Conservation (phyloP, 495 filamentous ascomycete species). For the Trichodelitschia bisporula region DNA sequence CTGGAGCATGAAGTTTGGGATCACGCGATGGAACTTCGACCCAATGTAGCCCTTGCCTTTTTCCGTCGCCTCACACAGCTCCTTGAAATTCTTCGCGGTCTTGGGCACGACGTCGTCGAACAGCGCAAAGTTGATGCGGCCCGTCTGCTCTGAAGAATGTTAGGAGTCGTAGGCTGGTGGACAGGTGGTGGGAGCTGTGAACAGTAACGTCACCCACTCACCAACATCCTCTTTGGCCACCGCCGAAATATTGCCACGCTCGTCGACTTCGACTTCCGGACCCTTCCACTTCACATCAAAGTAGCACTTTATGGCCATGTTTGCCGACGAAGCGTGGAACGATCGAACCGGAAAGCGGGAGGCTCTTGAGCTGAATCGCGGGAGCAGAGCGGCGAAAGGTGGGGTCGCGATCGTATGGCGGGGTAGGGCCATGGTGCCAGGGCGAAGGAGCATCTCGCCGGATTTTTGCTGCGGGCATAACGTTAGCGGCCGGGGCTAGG, state of each 20-base stretch:
- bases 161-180: slow-evolving; percentile 3
- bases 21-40: slow-evolving; percentile 21
- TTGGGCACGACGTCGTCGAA: slow-evolving; percentile 71
- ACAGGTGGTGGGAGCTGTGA: slow-evolving; percentile 3
- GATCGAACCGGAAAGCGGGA: too few species aligned
- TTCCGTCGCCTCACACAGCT: slow-evolving; percentile 66
- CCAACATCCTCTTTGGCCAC: slow-evolving; percentile 14
- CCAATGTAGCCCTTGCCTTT: slow-evolving; percentile 42
- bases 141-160: slow-evolving; percentile 31
- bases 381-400: too few species aligned
- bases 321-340: neutral
- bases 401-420: too few species aligned
- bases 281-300: slow-evolving; percentile 47
- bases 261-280: slow-evolving; percentile 27
- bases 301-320: slow-evolving; percentile 31
- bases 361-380: too few species aligned
- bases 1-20: slow-evolving; percentile 27
- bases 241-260: slow-evolving; percentile 25
- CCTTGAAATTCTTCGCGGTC: slow-evolving; percentile 84
- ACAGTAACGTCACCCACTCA: neutral
- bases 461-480: too few species aligned
- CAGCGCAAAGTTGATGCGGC: slow-evolving; percentile 76
- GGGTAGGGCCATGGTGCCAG: too few species aligned
- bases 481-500: too few species aligned
- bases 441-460: too few species aligned